Evolutionary conservation across 805 yeast genomes (phyloP), one percentile per base, ranked within the genome.

Genomic region (Teunomyces lycoperdinae): DNA sequence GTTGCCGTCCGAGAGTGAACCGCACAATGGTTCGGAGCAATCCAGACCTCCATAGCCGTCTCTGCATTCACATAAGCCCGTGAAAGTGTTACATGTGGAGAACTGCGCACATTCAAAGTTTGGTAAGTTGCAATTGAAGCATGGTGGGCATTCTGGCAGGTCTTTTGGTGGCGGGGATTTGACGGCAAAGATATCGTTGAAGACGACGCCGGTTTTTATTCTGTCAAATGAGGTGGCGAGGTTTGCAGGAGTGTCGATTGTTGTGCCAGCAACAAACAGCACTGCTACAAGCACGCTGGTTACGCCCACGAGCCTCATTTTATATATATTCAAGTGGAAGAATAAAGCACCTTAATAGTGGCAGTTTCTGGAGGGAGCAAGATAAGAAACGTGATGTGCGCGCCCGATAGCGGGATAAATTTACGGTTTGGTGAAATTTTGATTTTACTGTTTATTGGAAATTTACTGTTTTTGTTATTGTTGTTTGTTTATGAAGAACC

Each of bases 11-110:
- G 83, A 67, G 13, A 91, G 73, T 0, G 89, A 76, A 1, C 98
- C 99, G 72, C 99, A 94, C 31, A 80, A 65, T 0, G 99, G 97
- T 57, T 79, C 78, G 1, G 89, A 78, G 67, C 99, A 94, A 64
- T 94, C 97, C 58, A 83, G 82, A 6, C 98, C 97, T 3, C 96
- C 97, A 70, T 85, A 94, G 0, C 99, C 99, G 33, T 81, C 83
- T 38, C 89, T 80, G 69, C 99, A 94, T 46, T 88, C 95, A 71
- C 99, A 94, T 61, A 84, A 77, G 1, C 99, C 99, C 4, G 92
- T 87, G 66, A 74, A 89, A 30, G 85, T 79, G 64, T 94, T 88
- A 70, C 99, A 94, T n/a, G 67, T 68, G 26, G 96, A 90, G 61
- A 84, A 94, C 58, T 94, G 99, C 50, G 87, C 81, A 67, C 99